Evolutionary conservation across 2,329 filamentous ascomycete genomes (phyloP).

Genomic region (Niveomyces coronatus): DNA sequence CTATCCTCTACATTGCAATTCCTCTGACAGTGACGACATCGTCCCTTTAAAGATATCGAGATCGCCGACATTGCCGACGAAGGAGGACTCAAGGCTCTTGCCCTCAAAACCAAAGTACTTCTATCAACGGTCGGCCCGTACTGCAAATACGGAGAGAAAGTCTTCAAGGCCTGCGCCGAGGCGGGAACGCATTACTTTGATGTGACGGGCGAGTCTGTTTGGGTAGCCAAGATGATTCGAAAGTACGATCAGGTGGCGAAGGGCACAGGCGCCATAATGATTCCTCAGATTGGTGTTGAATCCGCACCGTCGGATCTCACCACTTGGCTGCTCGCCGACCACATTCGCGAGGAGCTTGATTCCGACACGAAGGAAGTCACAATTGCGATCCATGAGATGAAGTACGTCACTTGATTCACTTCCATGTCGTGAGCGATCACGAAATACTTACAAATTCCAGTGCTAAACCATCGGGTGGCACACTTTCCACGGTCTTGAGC

Average conservation of each 20-base stretch:
- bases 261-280: conserved; percentile 44
- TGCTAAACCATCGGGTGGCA: conserved; percentile 50
- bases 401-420: conserved; percentile 18
- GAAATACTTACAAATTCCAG: conserved; percentile 21
- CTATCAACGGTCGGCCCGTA: conserved; percentile 53
- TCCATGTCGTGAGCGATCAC: not conserved
- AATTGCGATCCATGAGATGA: conserved; percentile 35
- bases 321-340: conserved; percentile 41
- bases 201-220: conserved; percentile 50
- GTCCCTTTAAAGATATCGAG: conserved; percentile 35
- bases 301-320: conserved; percentile 51
- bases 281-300: conserved; percentile 53
- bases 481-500: conserved; percentile 55
- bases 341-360: conserved; percentile 38
- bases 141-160: conserved; percentile 42
- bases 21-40: not conserved
- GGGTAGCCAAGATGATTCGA: conserved; percentile 47
- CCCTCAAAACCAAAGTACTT: conserved; percentile 45
- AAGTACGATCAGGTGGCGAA: conserved; percentile 46
- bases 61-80: conserved; percentile 37
- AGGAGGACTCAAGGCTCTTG: conserved; percentile 35
- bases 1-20: too few relatives aligned
- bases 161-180: conserved; percentile 51
- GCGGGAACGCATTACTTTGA: conserved; percentile 56
- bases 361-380: conserved; percentile 43